These are phyloP conservation scores for Lipomyces kockii DNA, from an alignment of 805 yeast genomes.

Conservation along the genomic window DNA sequence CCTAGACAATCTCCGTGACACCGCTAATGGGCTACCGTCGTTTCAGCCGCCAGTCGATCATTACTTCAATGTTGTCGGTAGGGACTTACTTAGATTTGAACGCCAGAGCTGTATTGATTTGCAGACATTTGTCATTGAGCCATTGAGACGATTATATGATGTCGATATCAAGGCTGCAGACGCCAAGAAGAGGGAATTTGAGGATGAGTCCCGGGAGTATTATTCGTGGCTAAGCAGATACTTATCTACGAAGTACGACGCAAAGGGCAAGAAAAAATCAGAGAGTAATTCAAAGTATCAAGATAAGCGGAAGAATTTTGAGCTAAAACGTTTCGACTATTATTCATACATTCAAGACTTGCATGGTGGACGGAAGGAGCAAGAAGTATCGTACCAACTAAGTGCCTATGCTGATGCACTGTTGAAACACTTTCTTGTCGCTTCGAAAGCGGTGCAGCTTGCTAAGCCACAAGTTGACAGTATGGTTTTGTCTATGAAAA, in stretches of 20 bases:
- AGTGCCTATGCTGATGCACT: conserved; percentile 47
- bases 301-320: conserved; percentile 49
- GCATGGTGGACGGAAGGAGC: conserved; percentile 51
- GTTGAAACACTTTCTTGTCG: conserved; percentile 40
- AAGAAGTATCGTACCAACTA: conserved; percentile 46
- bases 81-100: conserved; percentile 29
- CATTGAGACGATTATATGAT: conserved; percentile 49
- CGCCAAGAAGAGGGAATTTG: conserved; percentile 50
- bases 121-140: conserved; percentile 46
- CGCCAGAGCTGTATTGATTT: conserved; percentile 42
- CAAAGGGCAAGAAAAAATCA: conserved; percentile 42
- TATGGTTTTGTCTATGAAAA: conserved; percentile 38
- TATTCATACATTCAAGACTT: conserved; percentile 49
- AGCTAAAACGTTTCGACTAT: conserved; percentile 51
- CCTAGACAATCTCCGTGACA: conserved; percentile 43
- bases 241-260: conserved; percentile 46
- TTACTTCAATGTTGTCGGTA: conserved; percentile 41
- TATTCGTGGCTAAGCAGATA: conserved; percentile 53
- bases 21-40: conserved; percentile 45
- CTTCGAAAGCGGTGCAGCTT: conserved; percentile 40
- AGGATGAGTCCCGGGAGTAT: conserved; percentile 51
- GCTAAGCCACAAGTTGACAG: conserved; percentile 44
- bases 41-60: conserved; percentile 43
- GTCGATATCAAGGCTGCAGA: conserved; percentile 50
- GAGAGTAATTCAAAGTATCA: conserved; percentile 49